Conservation (phyloP, 108 stramenopile genomes). For the Parmales sp. region DNA sequence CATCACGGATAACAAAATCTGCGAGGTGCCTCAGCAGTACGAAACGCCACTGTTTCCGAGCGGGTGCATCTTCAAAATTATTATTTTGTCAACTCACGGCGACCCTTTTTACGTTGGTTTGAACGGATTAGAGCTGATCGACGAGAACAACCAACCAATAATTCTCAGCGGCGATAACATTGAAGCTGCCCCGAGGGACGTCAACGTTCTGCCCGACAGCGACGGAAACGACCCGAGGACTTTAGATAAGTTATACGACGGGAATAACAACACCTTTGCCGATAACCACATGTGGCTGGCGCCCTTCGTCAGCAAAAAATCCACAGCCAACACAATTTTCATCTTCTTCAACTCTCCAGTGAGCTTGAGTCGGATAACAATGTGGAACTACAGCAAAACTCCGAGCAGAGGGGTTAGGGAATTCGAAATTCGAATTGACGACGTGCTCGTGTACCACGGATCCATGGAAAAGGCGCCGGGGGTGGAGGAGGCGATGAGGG, state of each 20-base stretch:
- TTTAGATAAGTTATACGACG: constrained; percentile 17
- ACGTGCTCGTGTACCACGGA: constrained; percentile 18
- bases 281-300: constrained; percentile 22
- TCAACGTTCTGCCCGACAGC: constrained; percentile 16
- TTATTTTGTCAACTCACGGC: constrained; percentile 17
- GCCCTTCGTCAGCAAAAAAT: background rate
- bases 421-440: constrained; percentile 21
- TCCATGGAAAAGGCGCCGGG: constrained; percentile 5
- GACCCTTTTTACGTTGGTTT: constrained; percentile 27
- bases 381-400: constrained; percentile 31
- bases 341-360: constrained; percentile 21
- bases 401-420: constrained; percentile 18
- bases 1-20: background rate
- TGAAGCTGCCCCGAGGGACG: constrained; percentile 12
- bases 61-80: constrained; percentile 24
- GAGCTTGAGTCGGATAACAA: constrained; percentile 8
- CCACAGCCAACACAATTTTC: constrained; percentile 14
- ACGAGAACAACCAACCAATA: constrained; percentile 1
- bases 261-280: constrained; percentile 11
- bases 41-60: constrained; percentile 24
- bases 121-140: constrained; percentile 22
- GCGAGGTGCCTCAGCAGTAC: constrained; percentile 24
- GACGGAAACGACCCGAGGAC: background rate
- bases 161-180: constrained; percentile 5
- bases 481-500: background rate